Conservation (phyloP, 768 basidiomycete species). For the Tulasnella sp. region DNA sequence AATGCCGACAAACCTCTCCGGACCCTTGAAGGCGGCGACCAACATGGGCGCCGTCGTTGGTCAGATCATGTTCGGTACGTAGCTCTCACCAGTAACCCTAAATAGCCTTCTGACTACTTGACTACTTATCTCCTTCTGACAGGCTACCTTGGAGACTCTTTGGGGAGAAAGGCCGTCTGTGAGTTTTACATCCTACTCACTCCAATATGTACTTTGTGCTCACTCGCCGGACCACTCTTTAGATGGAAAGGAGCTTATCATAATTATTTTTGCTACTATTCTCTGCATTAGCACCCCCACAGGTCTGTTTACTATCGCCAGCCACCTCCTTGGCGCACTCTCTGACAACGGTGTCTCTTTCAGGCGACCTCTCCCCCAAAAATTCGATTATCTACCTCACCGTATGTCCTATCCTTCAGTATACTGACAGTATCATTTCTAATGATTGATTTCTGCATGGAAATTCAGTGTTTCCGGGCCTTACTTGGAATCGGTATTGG, state of each 20-base stretch:
- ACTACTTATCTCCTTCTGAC: too few species aligned
- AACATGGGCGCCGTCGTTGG: constrained; percentile 56
- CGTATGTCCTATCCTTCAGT: constrained; percentile 23
- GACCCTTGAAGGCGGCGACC: constrained; percentile 54
- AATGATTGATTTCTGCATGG: not conserved
- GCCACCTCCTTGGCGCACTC: too few species aligned
- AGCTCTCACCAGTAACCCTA: too few species aligned
- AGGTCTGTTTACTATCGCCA: not conserved
- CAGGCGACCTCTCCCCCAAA: constrained; percentile 36
- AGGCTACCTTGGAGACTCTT: constrained; percentile 50
- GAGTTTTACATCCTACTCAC: not conserved
- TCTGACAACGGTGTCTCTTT: too few species aligned
- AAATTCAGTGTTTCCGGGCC: constrained; percentile 46
- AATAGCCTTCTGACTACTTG: too few species aligned
- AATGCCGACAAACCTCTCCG: constrained; percentile 47
- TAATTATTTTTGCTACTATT: constrained; percentile 71
- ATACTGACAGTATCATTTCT: too few species aligned
- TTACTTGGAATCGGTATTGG: constrained; percentile 69
- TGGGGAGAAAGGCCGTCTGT: constrained; percentile 58
- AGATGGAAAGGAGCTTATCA: constrained; percentile 72
- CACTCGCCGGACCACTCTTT: constrained; percentile 12
- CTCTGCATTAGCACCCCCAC: constrained; percentile 57
- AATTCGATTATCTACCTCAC: constrained; percentile 48
- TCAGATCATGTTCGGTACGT: constrained; percentile 25
- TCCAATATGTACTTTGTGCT: constrained; percentile 16